These are phyloP conservation scores for Selaginella tamariscina DNA, from an alignment of 75 land plant species.

Conservation along the genomic window DNA sequence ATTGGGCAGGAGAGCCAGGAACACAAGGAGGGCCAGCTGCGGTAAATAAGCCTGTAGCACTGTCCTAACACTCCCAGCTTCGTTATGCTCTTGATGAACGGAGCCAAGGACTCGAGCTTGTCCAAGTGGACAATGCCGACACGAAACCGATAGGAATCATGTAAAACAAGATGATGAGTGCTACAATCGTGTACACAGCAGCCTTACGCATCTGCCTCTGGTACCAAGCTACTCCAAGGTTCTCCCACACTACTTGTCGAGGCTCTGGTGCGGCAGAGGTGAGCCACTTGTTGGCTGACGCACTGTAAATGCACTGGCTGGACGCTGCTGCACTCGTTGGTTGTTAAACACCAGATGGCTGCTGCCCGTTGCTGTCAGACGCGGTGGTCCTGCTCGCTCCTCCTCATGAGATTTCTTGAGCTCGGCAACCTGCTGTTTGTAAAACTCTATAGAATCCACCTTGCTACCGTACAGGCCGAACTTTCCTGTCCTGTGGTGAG, in stretches of 20 bases:
- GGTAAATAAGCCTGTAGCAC: slow-evolving; percentile 76
- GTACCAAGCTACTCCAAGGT: slow-evolving; percentile 36
- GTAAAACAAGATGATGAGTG: slow-evolving; percentile 60
- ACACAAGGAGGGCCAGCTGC: slow-evolving; percentile 63
- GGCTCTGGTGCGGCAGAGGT: slow-evolving; percentile 76
- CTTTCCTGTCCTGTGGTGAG: slow-evolving; percentile 46
- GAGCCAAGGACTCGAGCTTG: slow-evolving; percentile 44
- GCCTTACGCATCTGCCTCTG: slow-evolving; percentile 37
- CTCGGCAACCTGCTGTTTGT: slow-evolving; percentile 45
- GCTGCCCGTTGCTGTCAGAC: slow-evolving; percentile 35
- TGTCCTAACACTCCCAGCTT: slow-evolving; percentile 36
- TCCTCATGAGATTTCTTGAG: slow-evolving; percentile 33
- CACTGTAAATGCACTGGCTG: slow-evolving; percentile 41
- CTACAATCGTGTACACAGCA: slow-evolving; percentile 45
- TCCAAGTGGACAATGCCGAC: slow-evolving; percentile 66
- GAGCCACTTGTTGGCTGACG: slow-evolving; percentile 49
- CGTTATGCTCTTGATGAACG: slow-evolving; percentile 53
- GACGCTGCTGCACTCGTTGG: slow-evolving; percentile 48
- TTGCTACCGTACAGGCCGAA: slow-evolving; percentile 58
- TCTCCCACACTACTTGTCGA: slow-evolving; percentile 57
- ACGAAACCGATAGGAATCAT: slow-evolving; percentile 75
- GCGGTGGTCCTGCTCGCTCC: slow-evolving; percentile 37
- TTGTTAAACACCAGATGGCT: slow-evolving; percentile 67
- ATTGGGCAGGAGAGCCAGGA: slow-evolving; percentile 57
- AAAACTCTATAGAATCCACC: slow-evolving; percentile 66